Evolutionary conservation across 768 basidiomycete species (phyloP).

Genomic region (Cystobasidium onofrii): DNA sequence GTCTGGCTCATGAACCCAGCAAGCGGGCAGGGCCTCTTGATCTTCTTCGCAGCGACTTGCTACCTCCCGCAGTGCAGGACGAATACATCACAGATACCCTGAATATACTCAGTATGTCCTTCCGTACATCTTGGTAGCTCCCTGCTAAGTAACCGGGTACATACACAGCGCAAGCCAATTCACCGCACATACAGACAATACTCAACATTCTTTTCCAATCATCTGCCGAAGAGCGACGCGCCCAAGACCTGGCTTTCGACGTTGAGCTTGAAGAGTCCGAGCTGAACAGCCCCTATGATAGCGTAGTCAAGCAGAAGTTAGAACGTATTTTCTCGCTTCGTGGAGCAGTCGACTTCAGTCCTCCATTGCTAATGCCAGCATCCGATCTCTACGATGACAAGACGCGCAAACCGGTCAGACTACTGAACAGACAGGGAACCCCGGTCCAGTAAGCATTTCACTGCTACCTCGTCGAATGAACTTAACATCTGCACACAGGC

Average conservation of each 20-base stretch:
- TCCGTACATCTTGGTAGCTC: background rate
- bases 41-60: slow-evolving; percentile 37
- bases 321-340: slow-evolving; percentile 37
- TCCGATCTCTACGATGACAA: slow-evolving; percentile 38
- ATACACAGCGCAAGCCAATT: slow-evolving; percentile 26
- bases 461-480: too few species aligned
- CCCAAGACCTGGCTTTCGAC: slow-evolving; percentile 29
- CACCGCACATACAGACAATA: slow-evolving; percentile 19
- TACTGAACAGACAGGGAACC: slow-evolving; percentile 39
- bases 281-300: slow-evolving; percentile 38
- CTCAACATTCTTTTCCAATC: slow-evolving; percentile 23
- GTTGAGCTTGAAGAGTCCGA: slow-evolving; percentile 23
- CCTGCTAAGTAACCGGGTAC: background rate
- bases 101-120: slow-evolving; percentile 33
- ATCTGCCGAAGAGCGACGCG: background rate
- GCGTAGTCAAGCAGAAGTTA: slow-evolving; percentile 40
- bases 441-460: slow-evolving; percentile 31
- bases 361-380: slow-evolving; percentile 40
- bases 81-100: slow-evolving; percentile 41
- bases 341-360: slow-evolving; percentile 39
- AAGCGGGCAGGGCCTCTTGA: slow-evolving; percentile 41
- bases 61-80: slow-evolving; percentile 40
- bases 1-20: slow-evolving; percentile 41
- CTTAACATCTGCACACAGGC: background rate
- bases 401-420: slow-evolving; percentile 37